phyloP scores from a whole-genome alignment of 2,329 filamentous ascomycete genomes.

The Hypoxylon sp. region DNA sequence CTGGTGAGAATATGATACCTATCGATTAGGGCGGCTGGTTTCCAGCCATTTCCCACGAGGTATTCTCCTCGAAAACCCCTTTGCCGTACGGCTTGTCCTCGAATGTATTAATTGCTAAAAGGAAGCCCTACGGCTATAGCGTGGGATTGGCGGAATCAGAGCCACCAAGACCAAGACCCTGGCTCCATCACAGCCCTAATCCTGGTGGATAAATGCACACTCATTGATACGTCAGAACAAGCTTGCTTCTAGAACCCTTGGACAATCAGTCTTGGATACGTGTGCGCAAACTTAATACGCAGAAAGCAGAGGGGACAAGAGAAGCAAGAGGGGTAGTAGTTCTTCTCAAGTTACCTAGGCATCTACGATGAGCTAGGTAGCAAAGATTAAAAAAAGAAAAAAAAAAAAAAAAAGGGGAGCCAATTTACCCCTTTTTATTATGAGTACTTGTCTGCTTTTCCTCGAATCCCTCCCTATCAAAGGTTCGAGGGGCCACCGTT shows the following conservation, averaged over 20 bases:
- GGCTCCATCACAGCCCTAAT: slow-evolving; percentile 33
- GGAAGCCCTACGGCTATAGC: slow-evolving; percentile 17
- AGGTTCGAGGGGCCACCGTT: slow-evolving; percentile 8
- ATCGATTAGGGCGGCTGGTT: background rate
- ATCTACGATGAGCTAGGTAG: too few relatives aligned
- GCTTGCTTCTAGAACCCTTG: slow-evolving; percentile 21
- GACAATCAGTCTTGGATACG: background rate
- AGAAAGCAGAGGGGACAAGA: background rate
- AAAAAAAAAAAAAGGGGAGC: background rate
- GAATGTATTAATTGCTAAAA: background rate
- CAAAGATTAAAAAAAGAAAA: background rate
- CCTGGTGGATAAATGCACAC: slow-evolving; percentile 21
- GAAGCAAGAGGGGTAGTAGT: background rate
- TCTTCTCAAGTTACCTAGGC: too few relatives aligned
- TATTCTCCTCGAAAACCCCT: too few relatives aligned
- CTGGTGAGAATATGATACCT: background rate
- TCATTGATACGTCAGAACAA: slow-evolving; percentile 32
- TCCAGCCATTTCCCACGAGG: too few relatives aligned
- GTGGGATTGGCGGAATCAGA: slow-evolving; percentile 29
- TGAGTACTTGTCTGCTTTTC: slow-evolving; percentile 16
- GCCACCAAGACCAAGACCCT: slow-evolving; percentile 14
- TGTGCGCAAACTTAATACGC: background rate
- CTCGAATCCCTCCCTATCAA: slow-evolving; percentile 16
- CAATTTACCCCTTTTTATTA: slow-evolving; percentile 1
- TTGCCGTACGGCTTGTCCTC: background rate